Base-by-base conservation (phyloP, 257 asterid species). In the Nemophila menziesii region DNA sequence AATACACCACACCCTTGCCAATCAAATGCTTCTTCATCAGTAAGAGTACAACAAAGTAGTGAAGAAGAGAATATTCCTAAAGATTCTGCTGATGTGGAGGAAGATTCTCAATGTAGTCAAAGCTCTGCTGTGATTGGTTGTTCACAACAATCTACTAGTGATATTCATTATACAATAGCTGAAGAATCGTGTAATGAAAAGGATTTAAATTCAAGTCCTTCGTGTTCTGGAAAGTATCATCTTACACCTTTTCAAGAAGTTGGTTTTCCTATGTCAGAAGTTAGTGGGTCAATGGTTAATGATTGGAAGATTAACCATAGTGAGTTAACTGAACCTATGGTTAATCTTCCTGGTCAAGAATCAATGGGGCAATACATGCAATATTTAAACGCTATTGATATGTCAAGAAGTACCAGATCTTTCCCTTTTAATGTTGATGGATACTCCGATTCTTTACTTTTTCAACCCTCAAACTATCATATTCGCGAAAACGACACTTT, bases 91-190 rank as follows among this genome's bases (percentile, higher is more conserved):
- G 90, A 74, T 63, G 24, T 68, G 57, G 94, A 90, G 64, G 96
- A 79, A 56, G 71, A 60, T 61, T 79, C 94, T n/a, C 92, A 90
- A 67, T 81, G 86, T 72, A 85, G 94, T 68, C 96, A 84, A 62
- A 66, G 80, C 51, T 80, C 93, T 24, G 51, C 61, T 16, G 43
- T 71, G 37, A 72, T 68, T 42, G 67, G 68, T 19, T 33, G 74
- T 54, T 69, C 86, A 49, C 84, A 67, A 52, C 84, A 67, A 52
- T 62, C 92, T 23, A 59, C 68, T 24, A 69, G 69, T 60, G 75
- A 66, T 9, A 34, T 62, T 65, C 55, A 61, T 16, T 67, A 52
- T 51, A 49, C 57, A 71, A 44, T 53, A 37, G 54, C 61, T 57
- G 80, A 73, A 53, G 77, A 77, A 45, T 62, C 71, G 16, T 48